Conservation (phyloP, 257 asterid genomes). For the Mitragyna speciosa region DNA sequence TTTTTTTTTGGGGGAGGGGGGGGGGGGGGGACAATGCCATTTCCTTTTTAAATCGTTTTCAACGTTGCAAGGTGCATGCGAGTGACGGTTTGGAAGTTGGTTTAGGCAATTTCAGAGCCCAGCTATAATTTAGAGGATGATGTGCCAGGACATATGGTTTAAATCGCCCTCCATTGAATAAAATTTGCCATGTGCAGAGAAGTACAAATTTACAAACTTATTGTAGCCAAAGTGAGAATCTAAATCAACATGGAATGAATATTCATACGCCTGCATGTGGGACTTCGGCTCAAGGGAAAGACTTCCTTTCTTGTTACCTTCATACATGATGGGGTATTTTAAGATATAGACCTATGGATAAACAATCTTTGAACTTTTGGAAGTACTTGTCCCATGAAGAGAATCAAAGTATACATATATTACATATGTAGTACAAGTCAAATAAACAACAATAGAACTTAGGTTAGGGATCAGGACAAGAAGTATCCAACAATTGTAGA, state of each 20-base stretch:
- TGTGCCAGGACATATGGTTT: not conserved
- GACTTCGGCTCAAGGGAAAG: constrained; percentile 16
- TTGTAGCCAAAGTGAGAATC: constrained; percentile 25
- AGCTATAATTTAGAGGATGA: not conserved
- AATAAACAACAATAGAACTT: constrained; percentile 8
- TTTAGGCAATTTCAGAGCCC: not conserved
- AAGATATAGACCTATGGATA: constrained; percentile 30
- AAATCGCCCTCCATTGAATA: not conserved
- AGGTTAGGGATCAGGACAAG: constrained; percentile 39
- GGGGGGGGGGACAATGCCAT: too few relatives aligned
- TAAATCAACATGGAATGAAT: constrained; percentile 1
- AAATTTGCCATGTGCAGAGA: not conserved
- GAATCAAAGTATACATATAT: constrained; percentile 34
- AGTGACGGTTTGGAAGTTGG: not conserved
- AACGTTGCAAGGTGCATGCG: too few relatives aligned
- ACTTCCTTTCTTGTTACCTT: not conserved
- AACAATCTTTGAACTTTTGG: constrained; percentile 35
- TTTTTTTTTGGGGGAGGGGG: too few relatives aligned
- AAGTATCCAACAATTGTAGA: constrained; percentile 24
- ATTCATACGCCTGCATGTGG: constrained; percentile 33
- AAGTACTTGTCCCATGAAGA: constrained; percentile 32
- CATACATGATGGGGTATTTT: constrained; percentile 26
- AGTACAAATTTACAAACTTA: constrained; percentile 11
- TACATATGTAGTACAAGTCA: constrained; percentile 8
- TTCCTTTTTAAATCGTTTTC: too few relatives aligned